phyloP scores from a whole-genome alignment of 345 rosid genomes.

The Luvunga scandens region DNA sequence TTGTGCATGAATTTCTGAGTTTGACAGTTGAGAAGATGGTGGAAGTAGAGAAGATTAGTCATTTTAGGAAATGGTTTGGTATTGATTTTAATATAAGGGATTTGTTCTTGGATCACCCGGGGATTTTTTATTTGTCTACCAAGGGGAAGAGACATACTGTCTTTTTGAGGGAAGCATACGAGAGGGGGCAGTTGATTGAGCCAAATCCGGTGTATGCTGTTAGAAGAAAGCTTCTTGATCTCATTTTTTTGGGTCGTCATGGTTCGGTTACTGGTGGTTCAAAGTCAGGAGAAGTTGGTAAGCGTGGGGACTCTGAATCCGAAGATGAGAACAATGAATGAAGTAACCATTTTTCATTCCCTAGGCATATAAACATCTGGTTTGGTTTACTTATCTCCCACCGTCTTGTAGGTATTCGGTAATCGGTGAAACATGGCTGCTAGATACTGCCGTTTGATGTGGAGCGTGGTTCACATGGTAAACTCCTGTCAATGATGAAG shows the following conservation, averaged over 20 bases:
- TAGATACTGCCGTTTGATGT: background rate
- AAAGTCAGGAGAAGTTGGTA: constrained; percentile 16
- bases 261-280: constrained; percentile 28
- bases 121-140: constrained; percentile 76
- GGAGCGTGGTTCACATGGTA: background rate
- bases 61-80: constrained; percentile 75
- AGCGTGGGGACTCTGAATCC: constrained; percentile 12
- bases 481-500: background rate
- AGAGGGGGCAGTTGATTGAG: constrained; percentile 59
- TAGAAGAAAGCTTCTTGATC: constrained; percentile 81
- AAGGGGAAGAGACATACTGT: constrained; percentile 83
- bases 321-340: constrained; percentile 21
- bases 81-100: constrained; percentile 83
- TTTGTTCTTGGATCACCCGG: constrained; percentile 90
- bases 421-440: background rate
- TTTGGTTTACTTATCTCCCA: background rate
- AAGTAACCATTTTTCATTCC: background rate
- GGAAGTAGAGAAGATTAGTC: constrained; percentile 93
- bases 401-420: background rate
- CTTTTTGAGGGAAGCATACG: constrained; percentile 86
- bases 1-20: constrained; percentile 75
- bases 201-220: constrained; percentile 68
- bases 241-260: constrained; percentile 70
- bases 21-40: constrained; percentile 90
- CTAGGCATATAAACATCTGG: background rate